Evolutionary conservation across 306 rosid species (phyloP), one percentile per base, ranked within the genome.

Genomic region (Prunus fruticosa): DNA sequence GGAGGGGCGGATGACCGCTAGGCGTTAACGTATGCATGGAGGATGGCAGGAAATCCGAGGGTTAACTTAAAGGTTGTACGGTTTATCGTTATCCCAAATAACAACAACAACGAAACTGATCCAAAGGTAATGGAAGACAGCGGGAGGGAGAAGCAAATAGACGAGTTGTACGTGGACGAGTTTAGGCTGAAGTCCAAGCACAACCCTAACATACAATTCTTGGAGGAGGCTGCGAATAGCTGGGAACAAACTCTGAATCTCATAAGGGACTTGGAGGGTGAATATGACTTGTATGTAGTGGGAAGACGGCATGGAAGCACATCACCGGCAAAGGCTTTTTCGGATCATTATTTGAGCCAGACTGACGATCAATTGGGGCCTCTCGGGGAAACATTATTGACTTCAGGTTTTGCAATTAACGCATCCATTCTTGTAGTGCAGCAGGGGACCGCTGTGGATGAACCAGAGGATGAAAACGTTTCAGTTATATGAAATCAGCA

Each of bases 1-100:
- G 84, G 89, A 2, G 89, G 97, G 11, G 65, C 84, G 2, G 96
- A 92, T 45, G 97, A 90, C 47, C 80, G 88, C 2, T 93, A 92
- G 76, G 91, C 97, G 16, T 62, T 92, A 8, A 82, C 90, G 7
- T 64, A 87, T 46, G 90, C 91, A 22, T 84, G 82, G 88, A 84
- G 90, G 73, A 85, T 90, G 87, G 81, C 88, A 2, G 68, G 57
- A 43, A 81, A 87, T 56, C 76, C 83, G 4, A 51, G 51, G 51
- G 80, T 74, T 1, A 14, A 79, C 1, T 19, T 92, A 5, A 74
- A 85, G 1, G 86, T 88, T 13, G 63, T 85, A 66, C 73, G 95
- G 34, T 82, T 93, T 28, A 34, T 80, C 58, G 18, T 60, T 14
- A 27, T 3, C 64, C 64, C 64, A 60, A 25, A 13, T 23, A 62